Base-by-base conservation (phyloP, 1,284 basidiomycete species). In the Wolfiporia cocos region DNA sequence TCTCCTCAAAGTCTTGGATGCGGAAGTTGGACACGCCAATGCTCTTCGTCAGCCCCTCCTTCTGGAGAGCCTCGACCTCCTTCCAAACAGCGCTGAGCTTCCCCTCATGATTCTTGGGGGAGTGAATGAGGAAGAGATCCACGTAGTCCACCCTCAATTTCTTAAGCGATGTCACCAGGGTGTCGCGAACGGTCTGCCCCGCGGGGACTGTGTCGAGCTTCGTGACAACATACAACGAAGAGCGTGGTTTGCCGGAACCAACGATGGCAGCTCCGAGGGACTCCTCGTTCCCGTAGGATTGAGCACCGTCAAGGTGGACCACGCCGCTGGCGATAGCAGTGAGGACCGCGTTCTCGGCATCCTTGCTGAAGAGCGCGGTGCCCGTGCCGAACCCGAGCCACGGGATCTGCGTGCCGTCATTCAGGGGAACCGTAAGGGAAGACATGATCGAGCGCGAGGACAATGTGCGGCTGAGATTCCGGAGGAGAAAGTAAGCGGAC, bases 11-110 rank as follows among this genome's bases (percentile, higher is more conserved):
- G 50, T 92, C 73, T 45, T 76, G 65, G 15, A 81, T 69, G 14
- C 69, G 73, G 62, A 85, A 92, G 67, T 94, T 94, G 41, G 83
- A 88, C 12, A 95, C 88, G 1, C 92, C 92, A 45, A 94, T 87
- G 31, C 78, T 81, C 61, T 74, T 84, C 29, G 86, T 68, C 34
- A 90, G 63, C 1, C 86, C 86, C 35, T 78, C 77, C 36, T 64
- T 64, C 61, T 86, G 73, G 37, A 84, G 63, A 34, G 71, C 74
- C 57, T 91, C 87, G 71, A 92, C 73, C 11, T 72, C 71, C 48
- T 73, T 73, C 90, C 90, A 93, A 39, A 76, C 61, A 19, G 70
- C 64, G 54, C 69, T 68, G 43, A 85, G 63, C 44, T 67, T 67
- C 39, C 65, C 74, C 46, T 61, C 53, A 46, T 65, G 68, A 39